Base-by-base conservation (phyloP, 2,329 filamentous ascomycete species). In the Cytospora chrysosperma region DNA sequence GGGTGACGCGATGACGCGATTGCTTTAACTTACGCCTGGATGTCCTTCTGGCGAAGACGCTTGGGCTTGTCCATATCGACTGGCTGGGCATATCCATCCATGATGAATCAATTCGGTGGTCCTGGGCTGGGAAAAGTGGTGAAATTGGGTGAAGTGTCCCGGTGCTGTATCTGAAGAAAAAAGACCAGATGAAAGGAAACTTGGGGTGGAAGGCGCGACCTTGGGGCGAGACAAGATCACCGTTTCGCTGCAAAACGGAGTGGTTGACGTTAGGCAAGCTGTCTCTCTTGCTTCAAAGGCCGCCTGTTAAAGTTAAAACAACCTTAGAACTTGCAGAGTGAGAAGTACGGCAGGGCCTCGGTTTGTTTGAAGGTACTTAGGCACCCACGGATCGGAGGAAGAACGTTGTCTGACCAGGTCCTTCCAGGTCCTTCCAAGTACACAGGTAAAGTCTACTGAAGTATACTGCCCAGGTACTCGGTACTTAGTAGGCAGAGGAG, bases 11-110 rank as follows among this genome's bases (percentile, higher is more conserved):
- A 10, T 12, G 19, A 27, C 30, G 43, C 30, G 28, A 15, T 4
- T n/a, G 21, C 19, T n/a, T 5, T 1, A 40, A 65, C 64, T 65
- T 30, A 66, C 64, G 61, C 32, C 50, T 66, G 54, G 21, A 66
- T 50, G 12, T 64, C 64, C 43, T 40, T 64, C 40, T 65, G 55
- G 28, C 64, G 64, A 40, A 65, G 19, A 19, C 64, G 64, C 49
- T 32, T 59, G 8, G 61, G 49, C 57, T 61, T 65, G 24, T 37
- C 56, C 19, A 61, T 47, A n/a, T 30, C 40, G 12, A 15, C 8
- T 2, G 30, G 17, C 27, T 32, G 34, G 21, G 21, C 19, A 34
- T 15, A 26, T 24, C 47, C 34, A 17, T 59, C 56, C 56, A 63
- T 55, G 19, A 15, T 49, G 56, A 19, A 37, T 37, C n/a, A n/a